Percentiles rank a stretch among this genome's conserved stretches.
Evolutionary conservation across 2,329 filamentous ascomycete species (phyloP).

Genomic region (Leptographium galeiforme): DNA sequence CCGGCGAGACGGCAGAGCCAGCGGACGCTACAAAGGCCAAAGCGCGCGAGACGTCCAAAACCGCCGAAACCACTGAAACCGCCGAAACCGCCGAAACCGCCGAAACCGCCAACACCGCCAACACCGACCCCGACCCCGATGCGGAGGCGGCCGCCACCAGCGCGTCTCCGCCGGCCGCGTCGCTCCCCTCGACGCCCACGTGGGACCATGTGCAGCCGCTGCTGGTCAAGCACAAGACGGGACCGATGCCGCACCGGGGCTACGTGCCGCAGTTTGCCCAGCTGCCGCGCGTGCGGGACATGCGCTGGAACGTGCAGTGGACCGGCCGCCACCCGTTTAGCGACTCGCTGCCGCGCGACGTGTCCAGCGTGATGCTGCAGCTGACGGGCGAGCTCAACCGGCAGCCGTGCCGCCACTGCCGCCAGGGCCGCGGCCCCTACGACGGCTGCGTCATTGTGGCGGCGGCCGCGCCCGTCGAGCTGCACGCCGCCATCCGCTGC

Average conservation of each 20-base stretch:
- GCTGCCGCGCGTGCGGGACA: slow-evolving; percentile 15
- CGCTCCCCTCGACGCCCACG: background rate
- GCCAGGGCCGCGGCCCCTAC: slow-evolving; percentile 15
- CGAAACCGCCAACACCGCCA: no score
- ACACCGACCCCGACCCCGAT: no score
- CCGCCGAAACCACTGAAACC: no score
- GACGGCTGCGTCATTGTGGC: slow-evolving; percentile 16
- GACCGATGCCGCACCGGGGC: slow-evolving; percentile 7
- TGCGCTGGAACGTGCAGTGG: slow-evolving; percentile 17
- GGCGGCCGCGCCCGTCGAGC: slow-evolving; percentile 1
- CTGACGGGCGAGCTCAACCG: slow-evolving; percentile 17
- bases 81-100: no score
- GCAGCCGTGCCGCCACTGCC: slow-evolving; percentile 15
- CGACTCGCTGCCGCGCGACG: slow-evolving; percentile 15
- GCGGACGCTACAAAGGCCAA: no score
- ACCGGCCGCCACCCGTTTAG: slow-evolving; percentile 8
- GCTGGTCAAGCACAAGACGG: slow-evolving; percentile 8
- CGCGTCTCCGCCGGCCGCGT: no score
- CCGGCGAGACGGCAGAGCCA: background rate
- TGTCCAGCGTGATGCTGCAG: slow-evolving; percentile 18
- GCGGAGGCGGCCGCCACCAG: background rate
- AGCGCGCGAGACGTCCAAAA: no score
- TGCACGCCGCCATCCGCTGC: slow-evolving; percentile 8
- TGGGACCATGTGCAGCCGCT: slow-evolving; percentile 17
- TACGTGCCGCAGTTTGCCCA: slow-evolving; percentile 14